Conservation (phyloP, 163 green algal species). For the Trebouxiophyceae sp. region DNA sequence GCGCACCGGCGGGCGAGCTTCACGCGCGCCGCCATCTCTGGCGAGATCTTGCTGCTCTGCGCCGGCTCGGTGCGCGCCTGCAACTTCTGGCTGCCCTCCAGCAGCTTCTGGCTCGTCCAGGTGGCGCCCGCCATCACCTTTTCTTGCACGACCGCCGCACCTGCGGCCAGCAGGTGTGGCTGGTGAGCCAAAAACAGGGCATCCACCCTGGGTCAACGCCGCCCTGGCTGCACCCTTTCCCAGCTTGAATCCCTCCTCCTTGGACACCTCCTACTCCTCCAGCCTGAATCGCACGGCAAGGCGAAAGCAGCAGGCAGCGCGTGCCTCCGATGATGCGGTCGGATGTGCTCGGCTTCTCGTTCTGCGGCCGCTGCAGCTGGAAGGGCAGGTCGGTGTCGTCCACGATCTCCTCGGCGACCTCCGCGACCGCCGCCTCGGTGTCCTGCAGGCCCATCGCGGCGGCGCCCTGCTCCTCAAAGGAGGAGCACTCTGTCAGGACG, state of each 20-base stretch:
- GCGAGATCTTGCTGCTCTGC: background rate
- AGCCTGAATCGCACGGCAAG: no score
- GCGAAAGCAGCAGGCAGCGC: no score
- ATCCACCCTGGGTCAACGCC: no score
- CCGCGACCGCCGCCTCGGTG: background rate
- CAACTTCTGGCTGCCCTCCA: conserved; percentile 3
- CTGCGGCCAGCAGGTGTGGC: no score
- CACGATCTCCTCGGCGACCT: conserved; percentile 9
- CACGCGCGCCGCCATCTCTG: background rate
- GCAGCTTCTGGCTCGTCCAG: conserved; percentile 1
- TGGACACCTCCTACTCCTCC: no score
- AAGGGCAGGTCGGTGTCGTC: background rate
- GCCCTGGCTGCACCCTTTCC: no score
- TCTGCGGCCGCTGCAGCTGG: background rate
- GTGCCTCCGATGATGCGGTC: no score
- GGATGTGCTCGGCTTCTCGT: no score
- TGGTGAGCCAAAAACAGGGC: no score
- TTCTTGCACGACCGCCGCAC: background rate
- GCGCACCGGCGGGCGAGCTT: background rate
- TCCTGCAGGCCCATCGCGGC: conserved; percentile 8
- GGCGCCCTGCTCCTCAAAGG: conserved; percentile 4
- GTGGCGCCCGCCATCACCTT: background rate
- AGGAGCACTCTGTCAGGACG: conserved; percentile 11
- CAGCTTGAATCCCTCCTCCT: no score
- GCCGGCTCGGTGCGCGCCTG: background rate